Percentiles rank a stretch among this genome's conserved stretches.
Evolutionary conservation across 2,329 filamentous ascomycete genomes (phyloP).

Genomic region (Penicillium sp.): DNA sequence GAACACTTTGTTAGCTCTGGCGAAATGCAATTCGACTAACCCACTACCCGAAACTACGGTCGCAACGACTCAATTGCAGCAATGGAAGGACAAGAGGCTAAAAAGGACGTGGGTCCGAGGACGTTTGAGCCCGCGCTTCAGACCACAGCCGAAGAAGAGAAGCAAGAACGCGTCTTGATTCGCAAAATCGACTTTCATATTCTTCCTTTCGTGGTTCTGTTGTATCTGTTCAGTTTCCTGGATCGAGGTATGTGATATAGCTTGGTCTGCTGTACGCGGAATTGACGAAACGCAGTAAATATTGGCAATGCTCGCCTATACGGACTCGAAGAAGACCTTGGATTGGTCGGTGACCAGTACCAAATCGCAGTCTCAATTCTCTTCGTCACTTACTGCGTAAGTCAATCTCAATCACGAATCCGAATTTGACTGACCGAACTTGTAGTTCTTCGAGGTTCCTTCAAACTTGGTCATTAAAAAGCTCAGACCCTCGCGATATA

Average conservation of each 20-base stretch:
- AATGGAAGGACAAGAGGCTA: constrained; percentile 14
- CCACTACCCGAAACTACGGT: background rate
- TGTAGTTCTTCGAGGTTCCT: constrained; percentile 58
- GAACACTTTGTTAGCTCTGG: background rate
- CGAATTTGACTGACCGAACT: constrained; percentile 5
- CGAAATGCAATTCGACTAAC: background rate
- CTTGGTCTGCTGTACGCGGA: background rate
- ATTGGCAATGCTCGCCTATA: constrained; percentile 70
- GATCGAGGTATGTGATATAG: constrained; percentile 52
- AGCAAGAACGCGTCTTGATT: constrained; percentile 31
- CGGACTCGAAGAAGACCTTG: constrained; percentile 61
- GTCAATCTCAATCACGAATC: constrained; percentile 6
- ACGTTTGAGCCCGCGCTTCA: constrained; percentile 12
- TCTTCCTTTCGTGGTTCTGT: constrained; percentile 40
- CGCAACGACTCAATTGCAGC: background rate
- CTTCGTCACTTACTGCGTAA: constrained; percentile 62
- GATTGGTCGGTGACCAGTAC: constrained; percentile 63
- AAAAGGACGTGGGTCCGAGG: constrained; percentile 16
- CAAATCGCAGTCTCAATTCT: constrained; percentile 66
- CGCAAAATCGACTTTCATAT: constrained; percentile 43
- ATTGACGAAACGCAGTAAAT: constrained; percentile 52
- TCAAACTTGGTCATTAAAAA: constrained; percentile 64
- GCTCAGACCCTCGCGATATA: constrained; percentile 61
- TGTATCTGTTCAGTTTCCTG: constrained; percentile 72
- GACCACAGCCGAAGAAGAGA: constrained; percentile 25